These are phyloP conservation scores for Stygiomarasmius scandens DNA, from an alignment of 1,284 basidiomycete genomes.

Conservation along the genomic window DNA sequence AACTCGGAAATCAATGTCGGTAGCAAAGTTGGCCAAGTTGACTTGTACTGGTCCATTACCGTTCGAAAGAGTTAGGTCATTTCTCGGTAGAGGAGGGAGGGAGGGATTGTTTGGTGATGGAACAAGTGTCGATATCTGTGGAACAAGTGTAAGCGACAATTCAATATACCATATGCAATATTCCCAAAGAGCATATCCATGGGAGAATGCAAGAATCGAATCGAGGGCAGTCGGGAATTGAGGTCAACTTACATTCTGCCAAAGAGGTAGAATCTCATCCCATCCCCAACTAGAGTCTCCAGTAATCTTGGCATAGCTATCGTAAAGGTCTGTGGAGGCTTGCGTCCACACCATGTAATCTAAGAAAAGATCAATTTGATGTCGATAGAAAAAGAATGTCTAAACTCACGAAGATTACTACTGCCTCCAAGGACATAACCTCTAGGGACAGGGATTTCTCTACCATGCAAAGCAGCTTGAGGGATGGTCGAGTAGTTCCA, in stretches of 20 bases:
- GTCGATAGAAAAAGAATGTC: not conserved
- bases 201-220: not conserved
- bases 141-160: too few relatives aligned
- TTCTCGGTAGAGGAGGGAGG: not conserved
- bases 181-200: too few relatives aligned
- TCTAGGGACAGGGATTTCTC: conserved; percentile 32
- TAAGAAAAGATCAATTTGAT: conserved; percentile 5
- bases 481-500: conserved; percentile 41
- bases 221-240: not conserved
- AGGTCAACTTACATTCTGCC: conserved; percentile 21
- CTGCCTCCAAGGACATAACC: conserved; percentile 41
- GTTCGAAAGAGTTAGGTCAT: not conserved
- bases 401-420: conserved; percentile 36
- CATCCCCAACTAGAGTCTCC: conserved; percentile 34
- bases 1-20: conserved; percentile 13
- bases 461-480: conserved; percentile 31
- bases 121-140: not conserved
- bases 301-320: conserved; percentile 30
- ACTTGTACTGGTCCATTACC: not conserved
- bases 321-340: conserved; percentile 27
- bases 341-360: conserved; percentile 26
- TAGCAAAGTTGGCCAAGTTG: not conserved
- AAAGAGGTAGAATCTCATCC: conserved; percentile 24
- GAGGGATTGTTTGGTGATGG: not conserved
- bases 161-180: too few relatives aligned